phyloP scores from a whole-genome alignment of 75 land plant species.

The Cryptomeria japonica region DNA sequence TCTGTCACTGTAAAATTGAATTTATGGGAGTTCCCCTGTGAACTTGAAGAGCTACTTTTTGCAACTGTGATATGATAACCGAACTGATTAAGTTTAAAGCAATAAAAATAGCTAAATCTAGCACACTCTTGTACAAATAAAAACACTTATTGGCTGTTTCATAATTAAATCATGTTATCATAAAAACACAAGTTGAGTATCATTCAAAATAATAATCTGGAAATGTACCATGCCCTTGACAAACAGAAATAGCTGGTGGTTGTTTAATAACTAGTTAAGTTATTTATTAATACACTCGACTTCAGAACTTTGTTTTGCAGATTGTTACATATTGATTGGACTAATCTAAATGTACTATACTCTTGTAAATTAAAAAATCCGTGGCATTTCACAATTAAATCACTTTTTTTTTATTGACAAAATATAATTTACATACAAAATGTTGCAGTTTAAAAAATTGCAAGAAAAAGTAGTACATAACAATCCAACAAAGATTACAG shows the following conservation, averaged over 20 bases:
- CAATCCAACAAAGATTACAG: too few relatives aligned
- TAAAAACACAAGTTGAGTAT: not conserved
- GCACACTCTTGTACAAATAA: not conserved
- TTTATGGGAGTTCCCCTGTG: not conserved
- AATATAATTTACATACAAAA: too few relatives aligned
- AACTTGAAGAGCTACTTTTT: not conserved
- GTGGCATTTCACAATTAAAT: too few relatives aligned
- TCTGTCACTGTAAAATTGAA: not conserved
- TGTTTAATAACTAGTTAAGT: too few relatives aligned
- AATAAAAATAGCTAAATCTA: not conserved
- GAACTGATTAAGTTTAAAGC: not conserved
- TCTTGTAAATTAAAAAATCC: too few relatives aligned
- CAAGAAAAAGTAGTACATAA: too few relatives aligned
- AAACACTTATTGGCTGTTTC: not conserved
- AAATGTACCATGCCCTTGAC: too few relatives aligned
- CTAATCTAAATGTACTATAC: not conserved
- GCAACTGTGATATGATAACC: not conserved
- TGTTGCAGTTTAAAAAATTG: too few relatives aligned
- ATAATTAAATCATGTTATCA: not conserved
- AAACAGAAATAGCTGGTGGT: not conserved
- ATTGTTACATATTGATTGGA: too few relatives aligned
- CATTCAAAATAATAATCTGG: not conserved
- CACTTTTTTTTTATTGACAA: too few relatives aligned
- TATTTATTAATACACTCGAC: too few relatives aligned
- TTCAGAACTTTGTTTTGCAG: too few relatives aligned